Base-by-base conservation (phyloP, 1,284 basidiomycete species). In the Kwoniella shivajii region DNA sequence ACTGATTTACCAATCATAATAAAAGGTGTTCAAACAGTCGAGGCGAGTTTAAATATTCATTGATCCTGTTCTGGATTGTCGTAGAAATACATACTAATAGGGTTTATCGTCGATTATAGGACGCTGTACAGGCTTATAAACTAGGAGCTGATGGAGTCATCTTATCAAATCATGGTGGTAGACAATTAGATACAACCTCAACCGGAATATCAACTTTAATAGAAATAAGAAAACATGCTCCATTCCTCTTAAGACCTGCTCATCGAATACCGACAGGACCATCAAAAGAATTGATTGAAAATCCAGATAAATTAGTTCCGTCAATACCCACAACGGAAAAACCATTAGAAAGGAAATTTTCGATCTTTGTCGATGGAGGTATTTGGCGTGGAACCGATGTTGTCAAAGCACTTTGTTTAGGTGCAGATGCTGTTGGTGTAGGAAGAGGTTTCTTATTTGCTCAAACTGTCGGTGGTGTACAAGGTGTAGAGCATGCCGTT, bases 401-500 rank as follows among this genome's bases (percentile, higher is more conserved):
- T 7, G 78, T 97, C 51, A 97, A 97, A 77, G 92, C 92, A 0
- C 78, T 97, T 2, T 94, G 91, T 64, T 81, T 97, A 26, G 94
- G 93, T 36, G 94, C 93, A 1, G 88, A 81, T 62, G 92, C 89
- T 4, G 92, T 95, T 6, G 93, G 94, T 1, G 80, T 97, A 24
- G 93, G 93, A 0, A 84, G 93, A 27, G 84, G 89, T 0, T 93
- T 95, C 81, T 80, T 96, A n/a, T 94, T 89, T 68, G 90, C 90
- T 1, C 90, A 94, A 78, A 89, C 88, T 83, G 90, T 90, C 4
- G 94, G 91, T 56, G 66, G 63, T 0, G 84, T 87, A 62, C 82
- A 84, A 11, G 93, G 93, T 1, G 90, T 92, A 13, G 81, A 85
- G 36, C 88, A 88, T 70, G 82, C 88, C 29, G 82, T 80, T 14